Evolutionary conservation across 2,329 filamentous ascomycete species (phyloP), one percentile per base, ranked within the genome.

Genomic region (Bisporella sp.): DNA sequence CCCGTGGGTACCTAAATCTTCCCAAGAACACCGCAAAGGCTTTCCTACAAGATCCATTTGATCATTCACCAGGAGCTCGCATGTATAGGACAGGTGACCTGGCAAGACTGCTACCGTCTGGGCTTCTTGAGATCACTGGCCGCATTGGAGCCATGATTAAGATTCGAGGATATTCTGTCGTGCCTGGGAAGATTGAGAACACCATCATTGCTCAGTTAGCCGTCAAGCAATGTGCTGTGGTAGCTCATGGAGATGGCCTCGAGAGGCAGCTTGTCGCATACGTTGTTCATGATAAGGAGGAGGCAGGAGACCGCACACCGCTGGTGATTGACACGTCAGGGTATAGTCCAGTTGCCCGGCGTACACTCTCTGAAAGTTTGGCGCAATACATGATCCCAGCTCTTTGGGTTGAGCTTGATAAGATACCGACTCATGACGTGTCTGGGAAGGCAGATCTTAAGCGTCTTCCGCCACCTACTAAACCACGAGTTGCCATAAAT

Each of bases 111-210:
- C 70, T 95, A 5, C 75, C 89, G 41, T 85, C 95, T 60, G 82
- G 81, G 1, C 86, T 85, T 41, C 89, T 95, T 53, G 86, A 92
- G 54, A 96, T 96, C 61, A 74, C 93, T 4, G 90, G 91, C 4
- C 81, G 91, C 6, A 85, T 85, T 6, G 91, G 96, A 62, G 89
- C 95, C 48, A 91, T 96, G 67, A 83, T 95, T 56, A 96, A 96
- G 65, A 75, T 96, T 5, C 81, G 91, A 31, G 91, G 91, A 0
- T 90, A 96, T 64, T 77, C 90, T 6, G 75, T 96, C 2, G 91
- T 96, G 59, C 87, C 95, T 57, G 87, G 86, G 0, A 91, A 96
- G 41, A 57, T 65, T 1, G 85, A 91, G 64, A 85, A 82, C 57
- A 80, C 82, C 5, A 86, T 91, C 51, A 73, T 82, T 49, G 78